These are phyloP conservation scores for Teratosphaeria destructans DNA, from an alignment of 2,329 filamentous ascomycete species.

Conservation along the genomic window DNA sequence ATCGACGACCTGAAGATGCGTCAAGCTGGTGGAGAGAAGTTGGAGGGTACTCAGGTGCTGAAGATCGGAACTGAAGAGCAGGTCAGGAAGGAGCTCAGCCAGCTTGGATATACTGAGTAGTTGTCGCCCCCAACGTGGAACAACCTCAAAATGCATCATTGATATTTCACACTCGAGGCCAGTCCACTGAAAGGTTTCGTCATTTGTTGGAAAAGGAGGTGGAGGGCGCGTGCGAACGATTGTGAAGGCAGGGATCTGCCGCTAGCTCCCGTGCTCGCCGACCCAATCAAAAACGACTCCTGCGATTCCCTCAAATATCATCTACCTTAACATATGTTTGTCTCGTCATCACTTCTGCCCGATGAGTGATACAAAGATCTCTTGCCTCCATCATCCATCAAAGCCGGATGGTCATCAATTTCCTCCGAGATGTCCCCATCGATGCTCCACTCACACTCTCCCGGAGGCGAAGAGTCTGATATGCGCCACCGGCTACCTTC, in stretches of 20 bases:
- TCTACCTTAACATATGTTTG: not conserved
- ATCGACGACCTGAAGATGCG: constrained; percentile 99
- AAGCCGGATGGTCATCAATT: not conserved
- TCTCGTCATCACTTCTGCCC: not conserved
- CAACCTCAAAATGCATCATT: not conserved
- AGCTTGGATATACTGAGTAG: constrained; percentile 17
- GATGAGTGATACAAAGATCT: too few species aligned
- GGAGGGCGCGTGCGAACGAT: too few species aligned
- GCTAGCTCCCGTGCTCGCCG: too few species aligned
- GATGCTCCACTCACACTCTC: not conserved
- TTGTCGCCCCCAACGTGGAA: not conserved
- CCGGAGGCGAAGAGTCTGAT: not conserved
- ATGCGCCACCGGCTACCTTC: not conserved
- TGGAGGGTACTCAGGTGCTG: constrained; percentile 97
- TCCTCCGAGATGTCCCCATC: not conserved
- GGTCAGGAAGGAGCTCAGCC: constrained; percentile 67
- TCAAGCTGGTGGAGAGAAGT: constrained; percentile 83
- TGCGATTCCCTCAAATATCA: not conserved
- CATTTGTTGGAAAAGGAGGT: too few species aligned
- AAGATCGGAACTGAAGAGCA: constrained; percentile 85
- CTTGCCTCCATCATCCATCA: not conserved
- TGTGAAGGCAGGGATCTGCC: not conserved
- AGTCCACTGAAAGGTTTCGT: too few species aligned
- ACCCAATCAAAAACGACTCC: not conserved
- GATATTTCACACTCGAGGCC: not conserved